A percentile compares a stretch with the other conserved stretches of the same genome.
Conservation (phyloP, 805 yeast genomes). For the Diddensiella santjacobensis region DNA sequence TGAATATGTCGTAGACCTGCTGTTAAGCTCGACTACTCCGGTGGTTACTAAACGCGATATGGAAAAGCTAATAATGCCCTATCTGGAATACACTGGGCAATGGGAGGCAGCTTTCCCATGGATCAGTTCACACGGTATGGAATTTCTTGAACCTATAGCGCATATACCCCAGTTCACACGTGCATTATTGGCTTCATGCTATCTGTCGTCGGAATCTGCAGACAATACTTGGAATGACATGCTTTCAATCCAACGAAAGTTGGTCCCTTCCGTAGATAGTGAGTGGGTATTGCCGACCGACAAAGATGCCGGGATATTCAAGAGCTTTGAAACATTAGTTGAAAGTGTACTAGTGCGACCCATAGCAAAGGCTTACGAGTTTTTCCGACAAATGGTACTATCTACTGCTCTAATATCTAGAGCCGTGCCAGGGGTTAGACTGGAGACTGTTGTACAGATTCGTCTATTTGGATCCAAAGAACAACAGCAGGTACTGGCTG, state of each 20-base stretch:
- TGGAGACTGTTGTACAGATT: constrained; percentile 13
- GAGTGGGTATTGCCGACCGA: not conserved
- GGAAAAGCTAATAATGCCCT: constrained; percentile 30
- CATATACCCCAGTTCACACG: constrained; percentile 13
- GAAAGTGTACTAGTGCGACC: constrained; percentile 1
- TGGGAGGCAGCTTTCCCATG: constrained; percentile 21
- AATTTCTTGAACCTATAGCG: constrained; percentile 16
- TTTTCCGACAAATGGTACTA: constrained; percentile 17
- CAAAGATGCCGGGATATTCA: not conserved
- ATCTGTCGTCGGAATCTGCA: constrained; percentile 10
- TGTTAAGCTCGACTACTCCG: constrained; percentile 20
- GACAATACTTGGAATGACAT: constrained; percentile 9
- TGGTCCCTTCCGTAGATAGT: not conserved
- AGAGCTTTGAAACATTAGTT: not conserved
- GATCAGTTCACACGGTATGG: constrained; percentile 18
- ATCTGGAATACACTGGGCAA: constrained; percentile 21
- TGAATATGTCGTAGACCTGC: constrained; percentile 12
- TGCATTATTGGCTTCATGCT: constrained; percentile 23
- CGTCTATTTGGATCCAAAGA: constrained; percentile 16
- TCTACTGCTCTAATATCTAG: constrained; percentile 20
- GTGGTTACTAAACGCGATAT: constrained; percentile 23
- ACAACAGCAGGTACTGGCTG: constrained; percentile 18
- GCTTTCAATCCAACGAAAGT: constrained; percentile 1
- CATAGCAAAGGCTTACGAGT: constrained; percentile 5
- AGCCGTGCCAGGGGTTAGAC: constrained; percentile 14